Evolutionary conservation across 495 filamentous ascomycete species (phyloP), one percentile per base, ranked within the genome.

Genomic region (Aspergillus asperescens): DNA sequence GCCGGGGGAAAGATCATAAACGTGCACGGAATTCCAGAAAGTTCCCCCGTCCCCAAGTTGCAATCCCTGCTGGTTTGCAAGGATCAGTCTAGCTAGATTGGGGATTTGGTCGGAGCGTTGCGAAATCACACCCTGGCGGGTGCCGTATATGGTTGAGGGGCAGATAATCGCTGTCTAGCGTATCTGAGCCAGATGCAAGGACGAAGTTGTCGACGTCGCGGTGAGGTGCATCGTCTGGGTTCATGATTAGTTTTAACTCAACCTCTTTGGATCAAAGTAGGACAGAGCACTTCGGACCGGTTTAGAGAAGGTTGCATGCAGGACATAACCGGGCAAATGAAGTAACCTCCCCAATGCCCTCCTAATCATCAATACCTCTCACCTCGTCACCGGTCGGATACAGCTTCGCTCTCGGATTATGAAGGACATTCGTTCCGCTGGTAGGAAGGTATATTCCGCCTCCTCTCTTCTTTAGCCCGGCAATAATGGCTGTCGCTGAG

Each of bases 301-400:
- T n/a, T n/a, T n/a, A n/a, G n/a, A n/a, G n/a, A n/a, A n/a, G n/a
- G n/a, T n/a, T n/a, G n/a, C n/a, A n/a, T n/a, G n/a, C n/a, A n/a
- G n/a, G 38, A 7, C 25, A 24, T 42, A n/a, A 42, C 40, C 40
- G n/a, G 40, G 40, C n/a, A 42, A 42, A 42, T n/a, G 40, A 42
- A 12, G 13, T 29, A 27, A 44, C 1, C 24, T 44, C 41, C n/a
- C 22, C 24, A 9, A 44, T 28, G 12, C 24, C 41, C 1, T 29
- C 41, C 41, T 24, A 44, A 15, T 29, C 41, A 29, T 44, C 24
- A 44, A 28, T 15, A 5, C 7, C 13, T 12, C 13, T 32, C 4
- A 44, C 41, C 13, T 24, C 41, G 4, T 28, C 22, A 4, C 1
- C 7, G 5, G n/a, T 4, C 22, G 23, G 13, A 5, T 44, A 7